These are phyloP conservation scores for Fraxinus pennsylvanica DNA, from an alignment of 257 asterid species.

Conservation along the genomic window DNA sequence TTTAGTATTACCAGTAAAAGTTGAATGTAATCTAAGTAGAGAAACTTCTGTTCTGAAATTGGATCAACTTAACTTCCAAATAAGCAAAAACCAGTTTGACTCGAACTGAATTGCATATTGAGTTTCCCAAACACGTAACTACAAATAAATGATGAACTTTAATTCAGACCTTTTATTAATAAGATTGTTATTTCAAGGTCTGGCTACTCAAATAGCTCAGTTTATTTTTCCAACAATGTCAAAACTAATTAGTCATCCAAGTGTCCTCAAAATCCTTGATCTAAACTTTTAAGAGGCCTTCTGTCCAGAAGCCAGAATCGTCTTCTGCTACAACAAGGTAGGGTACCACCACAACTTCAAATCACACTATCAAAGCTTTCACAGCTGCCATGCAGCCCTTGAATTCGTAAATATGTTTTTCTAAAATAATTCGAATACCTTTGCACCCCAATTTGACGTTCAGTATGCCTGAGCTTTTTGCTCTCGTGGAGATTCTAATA, in stretches of 20 bases:
- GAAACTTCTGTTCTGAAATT: background rate
- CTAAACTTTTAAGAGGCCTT: no score
- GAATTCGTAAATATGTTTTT: no score
- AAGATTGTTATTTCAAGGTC: background rate
- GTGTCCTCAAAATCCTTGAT: background rate
- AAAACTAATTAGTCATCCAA: background rate
- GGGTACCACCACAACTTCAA: background rate
- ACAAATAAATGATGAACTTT: background rate
- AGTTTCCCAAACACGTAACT: background rate
- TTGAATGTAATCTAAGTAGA: no score
- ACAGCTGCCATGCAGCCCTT: background rate
- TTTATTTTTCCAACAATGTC: background rate
- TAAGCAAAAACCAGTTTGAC: background rate
- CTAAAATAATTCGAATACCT: background rate
- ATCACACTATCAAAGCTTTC: background rate
- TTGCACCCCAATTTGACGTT: background rate
- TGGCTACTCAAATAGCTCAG: background rate
- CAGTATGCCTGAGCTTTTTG: background rate
- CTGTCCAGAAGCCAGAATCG: no score
- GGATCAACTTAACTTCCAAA: background rate
- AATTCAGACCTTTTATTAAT: background rate
- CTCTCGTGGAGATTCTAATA: background rate
- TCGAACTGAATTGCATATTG: background rate
- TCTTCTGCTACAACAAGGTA: no score
- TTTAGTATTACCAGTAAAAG: no score